Base-by-base conservation (phyloP, 2,329 filamentous ascomycete species). In the Pyricularia grisea region DNA sequence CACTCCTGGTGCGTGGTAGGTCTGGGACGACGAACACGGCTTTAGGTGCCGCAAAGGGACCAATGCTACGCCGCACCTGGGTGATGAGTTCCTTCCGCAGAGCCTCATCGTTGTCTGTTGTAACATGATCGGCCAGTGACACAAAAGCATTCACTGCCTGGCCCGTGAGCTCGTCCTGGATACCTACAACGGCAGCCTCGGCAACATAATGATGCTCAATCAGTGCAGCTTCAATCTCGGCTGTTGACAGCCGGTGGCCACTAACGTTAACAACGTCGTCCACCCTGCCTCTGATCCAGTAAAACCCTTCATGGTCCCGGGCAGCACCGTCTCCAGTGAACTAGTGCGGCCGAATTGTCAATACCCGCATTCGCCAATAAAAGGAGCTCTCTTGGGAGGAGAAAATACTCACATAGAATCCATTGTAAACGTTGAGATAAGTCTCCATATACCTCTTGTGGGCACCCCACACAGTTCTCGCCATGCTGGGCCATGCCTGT, bases 391-490 rank as follows among this genome's bases (percentile, higher is more conserved):
- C 4, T 6, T 1, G 60, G 58, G 58, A 27, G 9, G 64, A 50
- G 17, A 12, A 12, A 63, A 42, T n/a, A 84, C 92, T 85, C 82
- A 96, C 92, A 82, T 99, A 99, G 84, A 96, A 97, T 71, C 94
- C 95, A 83, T 93, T 93, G 86, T 99, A 99, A 11, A 97, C 94
- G 75, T 96, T 97, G 75, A 99, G 82, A 80, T 99, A 99, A 12
- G 95, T 98, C 75, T 99, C 94, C 93, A 97, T 94, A 80, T 97
- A 99, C 77, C 95, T 89, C 87, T 96, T 95, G 85, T 99, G 95
- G 58, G 94, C 93, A 74, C 94, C 94, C 89, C 93, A 99, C 72
- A 99, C 94, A 30, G 95, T 99, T 73, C 95, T 92, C 68, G 94
- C 93, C 94, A 99, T 98, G 80, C 93, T 97, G 28, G 95, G 95